These are phyloP conservation scores for Fusarium compactum DNA, from an alignment of 2,329 filamentous ascomycete genomes.

Conservation along the genomic window DNA sequence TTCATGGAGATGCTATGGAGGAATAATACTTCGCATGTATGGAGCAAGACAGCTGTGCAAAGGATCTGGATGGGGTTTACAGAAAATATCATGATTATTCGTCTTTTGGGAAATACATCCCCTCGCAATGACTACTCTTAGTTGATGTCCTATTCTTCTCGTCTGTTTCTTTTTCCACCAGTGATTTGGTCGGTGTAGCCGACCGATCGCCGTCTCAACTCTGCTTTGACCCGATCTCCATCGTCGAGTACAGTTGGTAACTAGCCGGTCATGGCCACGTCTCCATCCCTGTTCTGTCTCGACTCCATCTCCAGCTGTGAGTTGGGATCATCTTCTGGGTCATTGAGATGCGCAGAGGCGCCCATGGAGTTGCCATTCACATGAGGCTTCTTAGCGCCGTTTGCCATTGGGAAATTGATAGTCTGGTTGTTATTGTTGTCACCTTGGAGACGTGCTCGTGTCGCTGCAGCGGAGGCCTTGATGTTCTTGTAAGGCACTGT, in stretches of 20 bases:
- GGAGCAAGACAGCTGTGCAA: conserved; percentile 9
- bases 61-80: conserved; percentile 12
- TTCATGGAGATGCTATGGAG: conserved; percentile 70
- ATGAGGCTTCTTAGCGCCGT: conserved; percentile 47
- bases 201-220: neutral
- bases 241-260: conserved; percentile 1
- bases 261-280: conserved; percentile 72
- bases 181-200: neutral
- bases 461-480: conserved; percentile 71
- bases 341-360: conserved; percentile 42
- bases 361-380: conserved; percentile 48
- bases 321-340: conserved; percentile 58
- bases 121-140: neutral
- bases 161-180: neutral
- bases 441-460: conserved; percentile 58
- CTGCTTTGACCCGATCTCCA: neutral
- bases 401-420: conserved; percentile 37
- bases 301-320: conserved; percentile 68
- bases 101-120: conserved; percentile 29
- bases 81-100: conserved; percentile 31
- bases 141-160: neutral
- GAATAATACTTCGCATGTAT: conserved; percentile 56
- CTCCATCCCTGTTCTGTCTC: conserved; percentile 61
- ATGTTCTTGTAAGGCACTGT: conserved; percentile 84
- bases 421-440: conserved; percentile 55